These are phyloP conservation scores for Penicillium sp. DNA, from an alignment of 2,329 filamentous ascomycete genomes.

Conservation along the genomic window DNA sequence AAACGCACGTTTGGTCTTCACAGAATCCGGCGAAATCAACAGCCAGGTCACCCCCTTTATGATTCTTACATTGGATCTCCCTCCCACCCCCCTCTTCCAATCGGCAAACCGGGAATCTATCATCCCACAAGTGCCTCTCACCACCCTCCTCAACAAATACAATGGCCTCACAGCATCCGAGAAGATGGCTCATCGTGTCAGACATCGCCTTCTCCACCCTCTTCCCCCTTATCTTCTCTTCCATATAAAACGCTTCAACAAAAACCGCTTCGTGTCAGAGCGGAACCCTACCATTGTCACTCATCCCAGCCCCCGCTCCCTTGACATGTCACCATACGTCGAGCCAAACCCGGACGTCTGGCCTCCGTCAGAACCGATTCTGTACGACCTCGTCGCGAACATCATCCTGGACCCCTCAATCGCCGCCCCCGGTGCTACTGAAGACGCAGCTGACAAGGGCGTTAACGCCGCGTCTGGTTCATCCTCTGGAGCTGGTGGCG, in stretches of 20 bases:
- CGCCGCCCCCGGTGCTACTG: conserved; percentile 65
- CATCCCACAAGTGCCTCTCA: conserved; percentile 76
- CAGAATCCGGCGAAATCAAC: conserved; percentile 81
- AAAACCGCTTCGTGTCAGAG: conserved; percentile 95
- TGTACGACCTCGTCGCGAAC: conserved; percentile 95
- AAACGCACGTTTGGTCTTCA: conserved; percentile 84
- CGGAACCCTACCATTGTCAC: conserved; percentile 98
- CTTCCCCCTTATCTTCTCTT: conserved; percentile 88
- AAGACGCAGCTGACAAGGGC: conserved; percentile 41
- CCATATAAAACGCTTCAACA: conserved; percentile 95
- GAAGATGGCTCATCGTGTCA: conserved; percentile 80
- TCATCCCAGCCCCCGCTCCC: conserved; percentile 77
- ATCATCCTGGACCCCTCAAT: conserved; percentile 60
- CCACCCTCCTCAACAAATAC: conserved; percentile 84
- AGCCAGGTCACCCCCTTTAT: conserved; percentile 78
- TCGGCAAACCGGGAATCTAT: conserved; percentile 94
- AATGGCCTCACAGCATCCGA: conserved; percentile 86
- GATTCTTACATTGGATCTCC: conserved; percentile 89
- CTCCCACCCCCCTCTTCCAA: conserved; percentile 89
- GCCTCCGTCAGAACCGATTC: conserved; percentile 76
- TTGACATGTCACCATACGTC: conserved; percentile 88
- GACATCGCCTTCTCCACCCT: conserved; percentile 86
- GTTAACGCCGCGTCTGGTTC: conserved; percentile 37
- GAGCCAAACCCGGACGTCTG: conserved; percentile 76
- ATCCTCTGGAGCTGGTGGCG: conserved; percentile 71